A percentile compares a stretch with the other conserved stretches of the same genome.
These are phyloP conservation scores for Pogostemon cablin DNA, from an alignment of 257 asterid genomes.

Conservation along the genomic window DNA sequence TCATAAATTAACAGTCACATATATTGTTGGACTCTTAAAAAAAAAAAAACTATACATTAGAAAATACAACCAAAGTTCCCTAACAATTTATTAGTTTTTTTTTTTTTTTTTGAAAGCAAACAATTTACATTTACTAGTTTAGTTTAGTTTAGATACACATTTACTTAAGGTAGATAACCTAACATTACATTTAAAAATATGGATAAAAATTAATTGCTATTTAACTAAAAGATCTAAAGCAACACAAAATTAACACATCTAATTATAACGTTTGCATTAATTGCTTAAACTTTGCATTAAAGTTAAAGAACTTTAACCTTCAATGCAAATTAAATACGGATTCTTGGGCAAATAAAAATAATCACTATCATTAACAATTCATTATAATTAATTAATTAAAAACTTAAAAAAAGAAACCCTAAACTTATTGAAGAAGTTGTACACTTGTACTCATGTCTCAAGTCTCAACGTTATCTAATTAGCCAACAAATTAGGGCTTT, in stretches of 20 bases:
- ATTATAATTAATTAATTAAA: neutral
- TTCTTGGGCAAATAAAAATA: neutral
- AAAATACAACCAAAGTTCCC: too few relatives aligned
- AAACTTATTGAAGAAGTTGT: conserved; percentile 18
- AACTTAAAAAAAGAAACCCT: neutral
- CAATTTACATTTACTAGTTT: too few relatives aligned
- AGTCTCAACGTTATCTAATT: conserved; percentile 28
- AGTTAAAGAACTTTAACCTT: neutral
- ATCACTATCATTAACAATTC: conserved; percentile 8
- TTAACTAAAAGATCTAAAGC: neutral
- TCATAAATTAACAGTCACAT: too few relatives aligned
- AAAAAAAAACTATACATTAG: too few relatives aligned
- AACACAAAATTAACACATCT: neutral
- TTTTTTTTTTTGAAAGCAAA: too few relatives aligned
- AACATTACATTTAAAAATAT: too few relatives aligned
- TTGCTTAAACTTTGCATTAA: neutral
- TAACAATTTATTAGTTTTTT: too few relatives aligned
- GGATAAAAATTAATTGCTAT: neutral
- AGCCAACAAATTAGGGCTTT: conserved; percentile 19
- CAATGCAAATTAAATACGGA: neutral
- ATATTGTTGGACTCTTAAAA: too few relatives aligned
- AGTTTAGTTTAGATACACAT: neutral
- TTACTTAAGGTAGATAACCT: neutral
- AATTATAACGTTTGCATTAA: neutral
- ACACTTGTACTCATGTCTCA: conserved; percentile 35